Evolutionary conservation across 1,284 basidiomycete genomes (phyloP).

Genomic region (Fomitopsis pinicola): DNA sequence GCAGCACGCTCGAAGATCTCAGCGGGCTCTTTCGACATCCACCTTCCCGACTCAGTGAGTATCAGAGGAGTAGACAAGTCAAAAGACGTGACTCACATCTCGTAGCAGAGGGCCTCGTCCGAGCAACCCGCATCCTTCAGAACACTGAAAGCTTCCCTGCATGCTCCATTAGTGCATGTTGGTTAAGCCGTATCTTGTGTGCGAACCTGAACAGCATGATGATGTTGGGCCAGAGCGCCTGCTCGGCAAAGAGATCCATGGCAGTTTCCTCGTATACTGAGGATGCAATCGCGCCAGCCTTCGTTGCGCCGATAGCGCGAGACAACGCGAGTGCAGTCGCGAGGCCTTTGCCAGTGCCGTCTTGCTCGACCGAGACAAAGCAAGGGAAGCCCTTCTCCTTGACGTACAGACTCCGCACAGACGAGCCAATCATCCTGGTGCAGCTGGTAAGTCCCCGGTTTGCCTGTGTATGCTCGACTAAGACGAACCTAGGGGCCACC

Average conservation of each 20-base stretch:
- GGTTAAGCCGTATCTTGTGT: not conserved
- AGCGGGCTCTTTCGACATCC: conserved; percentile 73
- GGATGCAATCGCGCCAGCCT: conserved; percentile 61
- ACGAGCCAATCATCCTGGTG: conserved; percentile 59
- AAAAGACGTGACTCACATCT: conserved; percentile 40
- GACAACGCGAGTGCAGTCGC: conserved; percentile 49
- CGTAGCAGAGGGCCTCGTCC: conserved; percentile 63
- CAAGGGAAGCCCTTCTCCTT: conserved; percentile 63
- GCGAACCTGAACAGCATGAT: conserved; percentile 56
- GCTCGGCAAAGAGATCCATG: conserved; percentile 65
- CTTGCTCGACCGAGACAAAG: conserved; percentile 61
- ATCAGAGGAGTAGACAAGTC: not conserved
- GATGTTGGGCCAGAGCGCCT: conserved; percentile 65
- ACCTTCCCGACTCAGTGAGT: conserved; percentile 34
- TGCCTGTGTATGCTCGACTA: not conserved
- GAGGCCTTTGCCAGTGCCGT: conserved; percentile 49
- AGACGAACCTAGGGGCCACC: conserved; percentile 54
- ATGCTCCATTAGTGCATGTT: not conserved
- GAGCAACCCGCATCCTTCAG: conserved; percentile 64
- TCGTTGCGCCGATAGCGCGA: conserved; percentile 57
- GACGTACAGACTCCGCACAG: conserved; percentile 55
- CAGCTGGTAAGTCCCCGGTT: not conserved
- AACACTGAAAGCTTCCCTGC: conserved; percentile 57
- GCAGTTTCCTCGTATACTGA: conserved; percentile 62
- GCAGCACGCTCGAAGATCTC: conserved; percentile 67